These are phyloP conservation scores for Hericium coralloides DNA, from an alignment of 768 basidiomycete genomes.

Conservation along the genomic window DNA sequence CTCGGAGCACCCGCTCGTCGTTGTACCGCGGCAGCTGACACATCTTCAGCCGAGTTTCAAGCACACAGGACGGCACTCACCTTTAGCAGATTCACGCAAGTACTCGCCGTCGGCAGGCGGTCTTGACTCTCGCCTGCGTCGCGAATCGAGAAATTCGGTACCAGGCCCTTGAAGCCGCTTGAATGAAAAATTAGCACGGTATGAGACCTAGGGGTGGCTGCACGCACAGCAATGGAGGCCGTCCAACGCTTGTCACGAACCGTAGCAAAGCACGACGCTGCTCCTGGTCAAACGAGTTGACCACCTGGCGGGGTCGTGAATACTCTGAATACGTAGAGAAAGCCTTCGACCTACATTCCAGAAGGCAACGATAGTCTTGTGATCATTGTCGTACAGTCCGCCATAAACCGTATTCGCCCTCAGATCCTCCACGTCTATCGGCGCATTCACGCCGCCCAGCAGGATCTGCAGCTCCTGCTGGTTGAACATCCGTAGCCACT, in stretches of 20 bases:
- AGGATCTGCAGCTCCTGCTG: slow-evolving; percentile 92
- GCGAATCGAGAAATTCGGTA: slow-evolving; percentile 83
- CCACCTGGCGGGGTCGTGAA: slow-evolving; percentile 40
- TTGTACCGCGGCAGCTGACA: slow-evolving; percentile 61
- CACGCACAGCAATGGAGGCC: slow-evolving; percentile 77
- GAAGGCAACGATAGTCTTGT: slow-evolving; percentile 67
- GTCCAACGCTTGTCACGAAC: slow-evolving; percentile 89
- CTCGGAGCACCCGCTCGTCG: slow-evolving; percentile 51
- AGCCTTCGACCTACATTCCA: slow-evolving; percentile 57
- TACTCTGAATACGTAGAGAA: not conserved
- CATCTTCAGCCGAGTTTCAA: too few relatives aligned
- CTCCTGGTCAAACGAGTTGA: slow-evolving; percentile 71
- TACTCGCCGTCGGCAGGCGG: slow-evolving; percentile 69
- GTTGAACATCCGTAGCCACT: slow-evolving; percentile 95
- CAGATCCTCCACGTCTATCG: slow-evolving; percentile 80
- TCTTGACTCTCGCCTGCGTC: slow-evolving; percentile 67
- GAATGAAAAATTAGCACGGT: not conserved
- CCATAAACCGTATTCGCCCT: slow-evolving; percentile 73
- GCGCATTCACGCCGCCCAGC: slow-evolving; percentile 80
- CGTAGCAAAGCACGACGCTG: slow-evolving; percentile 71
- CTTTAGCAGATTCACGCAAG: slow-evolving; percentile 91
- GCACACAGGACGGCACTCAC: slow-evolving; percentile 24
- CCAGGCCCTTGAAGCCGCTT: slow-evolving; percentile 79
- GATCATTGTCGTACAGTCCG: slow-evolving; percentile 62
- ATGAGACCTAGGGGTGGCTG: not conserved